Evolutionary conservation across 306 rosid species (phyloP), one percentile per base, ranked within the genome.

Genomic region (Dryas alaskensis): DNA sequence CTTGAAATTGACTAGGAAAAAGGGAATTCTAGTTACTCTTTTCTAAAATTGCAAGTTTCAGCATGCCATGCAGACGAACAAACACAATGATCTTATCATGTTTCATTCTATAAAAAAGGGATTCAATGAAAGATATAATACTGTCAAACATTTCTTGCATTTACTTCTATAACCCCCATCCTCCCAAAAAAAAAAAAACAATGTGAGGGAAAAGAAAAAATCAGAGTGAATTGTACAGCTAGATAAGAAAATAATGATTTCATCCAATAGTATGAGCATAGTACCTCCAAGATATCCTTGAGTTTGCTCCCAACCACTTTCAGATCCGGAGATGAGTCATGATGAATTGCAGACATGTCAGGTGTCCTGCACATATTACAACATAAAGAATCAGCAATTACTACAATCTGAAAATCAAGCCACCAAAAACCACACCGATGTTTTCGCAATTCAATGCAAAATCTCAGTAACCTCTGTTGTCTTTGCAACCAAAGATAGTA

Each of bases 281-380:
- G 54, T 75, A 95, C 99, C 99, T 87, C 97, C 39, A 92, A 84
- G 76, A 92, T 68, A 65, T 90, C 91, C 75, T 81, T 90, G 73
- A 95, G 86, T 78, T 86, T 90, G 78, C 73, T 82, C 60, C 87
- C 96, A 55, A 92, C 95, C 72, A 87, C 89, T 78, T 72, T 88
- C 70, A 92, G 89, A 84, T 95, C 98, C 4, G 97, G 72, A 78
- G 98, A 90, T 4, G 87, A 75, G 69, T 95, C 99, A 3, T 86
- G 93, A 86, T 95, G 99, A 85, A 95, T 90, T 8, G 89, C 89
- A 62, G 97, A 90, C 97, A 95, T 88, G 84, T 81, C 91, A 19
- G 96, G 93, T 63, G 99, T 95, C 96, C 99, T 95, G 80, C 62
- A 76, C 63, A 75, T 76, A 44, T 73, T 39, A 73, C 74, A 79